These are phyloP conservation scores for Eimeria sp. DNA, from an alignment of 169 alveolate genomes.

Conservation along the genomic window DNA sequence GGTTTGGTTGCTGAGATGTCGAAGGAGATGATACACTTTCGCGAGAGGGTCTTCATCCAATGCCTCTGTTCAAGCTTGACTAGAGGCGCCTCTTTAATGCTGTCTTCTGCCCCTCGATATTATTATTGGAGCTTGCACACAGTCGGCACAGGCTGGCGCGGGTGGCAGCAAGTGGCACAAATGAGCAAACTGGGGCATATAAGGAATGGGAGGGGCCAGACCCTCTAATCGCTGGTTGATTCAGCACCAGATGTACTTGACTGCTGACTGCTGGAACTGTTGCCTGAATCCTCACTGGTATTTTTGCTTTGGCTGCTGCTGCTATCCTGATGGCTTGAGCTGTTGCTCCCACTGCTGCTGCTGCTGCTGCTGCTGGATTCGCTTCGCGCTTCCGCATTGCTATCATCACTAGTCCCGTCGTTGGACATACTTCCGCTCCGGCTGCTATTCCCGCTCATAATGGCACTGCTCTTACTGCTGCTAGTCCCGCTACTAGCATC, in stretches of 20 bases:
- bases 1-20: not conserved
- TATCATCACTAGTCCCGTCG: conserved; percentile 11
- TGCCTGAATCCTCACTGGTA: not conserved
- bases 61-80: not conserved
- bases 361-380: conserved; percentile 43
- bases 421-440: not conserved
- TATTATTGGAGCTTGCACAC: not conserved
- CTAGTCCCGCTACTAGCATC: not conserved
- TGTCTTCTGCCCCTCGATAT: not conserved
- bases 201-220: not conserved
- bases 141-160: not conserved
- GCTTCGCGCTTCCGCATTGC: not conserved
- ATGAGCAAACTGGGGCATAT: not conserved
- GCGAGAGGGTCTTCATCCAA: too few species aligned
- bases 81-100: not conserved
- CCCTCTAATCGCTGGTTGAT: conserved; percentile 13
- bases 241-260: conserved; percentile 1
- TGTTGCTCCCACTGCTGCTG: not conserved
- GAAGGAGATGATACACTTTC: not conserved
- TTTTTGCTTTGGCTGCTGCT: conserved; percentile 14
- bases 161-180: not conserved
- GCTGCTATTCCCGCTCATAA: conserved; percentile 7
- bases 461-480: not conserved
- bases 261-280: conserved; percentile 6
- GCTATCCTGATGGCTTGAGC: not conserved